Evolutionary conservation across 108 stramenopile species (phyloP).

Genomic region (Skeletonema grethae): DNA sequence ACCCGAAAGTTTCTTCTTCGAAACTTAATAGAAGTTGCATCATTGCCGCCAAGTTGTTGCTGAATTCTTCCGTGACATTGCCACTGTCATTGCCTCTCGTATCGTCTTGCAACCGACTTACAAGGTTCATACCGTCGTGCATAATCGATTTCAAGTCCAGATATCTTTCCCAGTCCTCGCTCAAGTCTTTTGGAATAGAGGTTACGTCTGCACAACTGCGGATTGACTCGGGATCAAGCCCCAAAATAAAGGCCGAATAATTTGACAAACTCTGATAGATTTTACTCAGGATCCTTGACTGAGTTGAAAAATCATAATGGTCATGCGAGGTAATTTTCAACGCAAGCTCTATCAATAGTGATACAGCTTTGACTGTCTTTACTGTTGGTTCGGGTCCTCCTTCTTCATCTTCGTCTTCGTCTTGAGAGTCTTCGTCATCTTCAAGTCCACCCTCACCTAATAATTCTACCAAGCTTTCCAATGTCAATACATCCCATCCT

Average conservation of each 20-base stretch:
- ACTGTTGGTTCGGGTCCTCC: slow-evolving; percentile 29
- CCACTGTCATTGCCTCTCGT: neutral
- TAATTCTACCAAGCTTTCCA: slow-evolving; percentile 65
- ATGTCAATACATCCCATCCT: slow-evolving; percentile 37
- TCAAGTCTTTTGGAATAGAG: slow-evolving; percentile 13
- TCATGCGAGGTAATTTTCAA: slow-evolving; percentile 21
- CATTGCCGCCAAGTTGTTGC: slow-evolving; percentile 15
- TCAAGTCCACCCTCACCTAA: slow-evolving; percentile 63
- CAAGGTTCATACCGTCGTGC: slow-evolving; percentile 14
- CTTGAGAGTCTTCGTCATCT: slow-evolving; percentile 41
- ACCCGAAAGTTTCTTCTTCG: slow-evolving; percentile 70
- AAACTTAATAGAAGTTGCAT: slow-evolving; percentile 41
- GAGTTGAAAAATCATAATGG: slow-evolving; percentile 11
- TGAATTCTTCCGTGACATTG: slow-evolving; percentile 14
- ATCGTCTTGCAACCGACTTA: neutral
- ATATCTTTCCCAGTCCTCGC: slow-evolving; percentile 24
- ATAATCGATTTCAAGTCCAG: slow-evolving; percentile 42
- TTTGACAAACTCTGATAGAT: slow-evolving; percentile 52
- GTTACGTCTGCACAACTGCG: slow-evolving; percentile 18
- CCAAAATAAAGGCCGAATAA: slow-evolving; percentile 59
- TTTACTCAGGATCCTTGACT: slow-evolving; percentile 32
- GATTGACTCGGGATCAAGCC: slow-evolving; percentile 61
- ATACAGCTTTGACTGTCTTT: slow-evolving; percentile 52
- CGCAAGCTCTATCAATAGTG: slow-evolving; percentile 52
- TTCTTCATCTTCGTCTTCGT: slow-evolving; percentile 31